Conservation (phyloP, 2,329 filamentous ascomycete species). For the Tolypocladium ovalisporum region DNA sequence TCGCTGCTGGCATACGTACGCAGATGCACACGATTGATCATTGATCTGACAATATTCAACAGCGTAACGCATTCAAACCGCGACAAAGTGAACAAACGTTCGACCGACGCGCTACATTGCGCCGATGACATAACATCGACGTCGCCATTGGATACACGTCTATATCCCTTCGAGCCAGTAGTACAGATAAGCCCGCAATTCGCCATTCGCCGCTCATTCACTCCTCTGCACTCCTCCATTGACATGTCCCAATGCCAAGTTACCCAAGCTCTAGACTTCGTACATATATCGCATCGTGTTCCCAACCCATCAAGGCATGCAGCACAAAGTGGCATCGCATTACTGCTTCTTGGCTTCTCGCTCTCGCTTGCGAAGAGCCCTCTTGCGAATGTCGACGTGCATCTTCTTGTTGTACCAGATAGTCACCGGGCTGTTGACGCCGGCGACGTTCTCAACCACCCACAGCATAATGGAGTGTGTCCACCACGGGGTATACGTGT, state of each 20-base stretch:
- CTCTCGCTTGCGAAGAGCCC: conserved; percentile 75
- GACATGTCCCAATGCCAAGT: background rate
- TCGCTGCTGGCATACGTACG: background rate
- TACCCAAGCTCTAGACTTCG: conserved; percentile 15
- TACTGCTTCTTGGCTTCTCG: conserved; percentile 64
- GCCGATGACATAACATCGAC: background rate
- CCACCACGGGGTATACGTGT: conserved; percentile 90
- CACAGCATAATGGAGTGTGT: conserved; percentile 82
- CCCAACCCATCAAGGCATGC: background rate
- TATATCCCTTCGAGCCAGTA: background rate
- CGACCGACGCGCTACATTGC: too few species aligned
- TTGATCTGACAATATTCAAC: background rate
- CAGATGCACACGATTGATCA: background rate
- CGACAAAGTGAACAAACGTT: background rate
- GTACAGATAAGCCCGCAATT: background rate
- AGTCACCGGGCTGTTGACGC: conserved; percentile 34
- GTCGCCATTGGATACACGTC: background rate
- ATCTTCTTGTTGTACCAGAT: conserved; percentile 49
- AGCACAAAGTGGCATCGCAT: background rate
- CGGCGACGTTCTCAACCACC: conserved; percentile 53
- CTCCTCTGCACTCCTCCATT: background rate
- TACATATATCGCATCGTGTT: background rate
- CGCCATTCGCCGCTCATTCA: background rate
- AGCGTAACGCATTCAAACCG: too few species aligned
- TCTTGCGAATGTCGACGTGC: conserved; percentile 72